phyloP scores from a whole-genome alignment of 805 yeast species.

The Nakazawaea siamensis region DNA sequence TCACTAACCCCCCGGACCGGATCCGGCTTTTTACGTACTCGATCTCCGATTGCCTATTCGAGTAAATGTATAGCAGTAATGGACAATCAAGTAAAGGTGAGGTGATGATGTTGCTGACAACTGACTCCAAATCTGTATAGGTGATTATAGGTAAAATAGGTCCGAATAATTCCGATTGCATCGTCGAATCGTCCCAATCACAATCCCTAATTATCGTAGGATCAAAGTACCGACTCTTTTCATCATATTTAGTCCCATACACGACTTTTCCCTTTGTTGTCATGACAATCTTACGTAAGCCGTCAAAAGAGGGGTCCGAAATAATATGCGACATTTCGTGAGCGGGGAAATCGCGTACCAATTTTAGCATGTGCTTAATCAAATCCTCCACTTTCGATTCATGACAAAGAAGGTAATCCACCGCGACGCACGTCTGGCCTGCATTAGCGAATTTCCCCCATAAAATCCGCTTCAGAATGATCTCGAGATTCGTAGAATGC shows the following conservation, averaged over 20 bases:
- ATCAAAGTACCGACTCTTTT: constrained; percentile 36
- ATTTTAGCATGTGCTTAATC: constrained; percentile 31
- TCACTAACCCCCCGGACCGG: constrained; percentile 64
- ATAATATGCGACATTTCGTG: constrained; percentile 54
- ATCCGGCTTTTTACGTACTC: constrained; percentile 39
- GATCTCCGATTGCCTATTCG: constrained; percentile 38
- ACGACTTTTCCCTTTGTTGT: constrained; percentile 45
- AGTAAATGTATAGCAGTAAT: constrained; percentile 68
- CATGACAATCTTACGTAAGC: constrained; percentile 33
- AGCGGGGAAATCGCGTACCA: constrained; percentile 23
- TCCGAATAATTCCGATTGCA: constrained; percentile 77
- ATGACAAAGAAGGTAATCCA: constrained; percentile 75
- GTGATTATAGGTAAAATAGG: constrained; percentile 74
- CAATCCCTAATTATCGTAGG: constrained; percentile 72
- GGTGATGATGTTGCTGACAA: constrained; percentile 36
- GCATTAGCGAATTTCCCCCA: constrained; percentile 77
- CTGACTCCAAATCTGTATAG: constrained; percentile 36
- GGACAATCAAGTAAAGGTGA: too few relatives aligned
- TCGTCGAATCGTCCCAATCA: constrained; percentile 55
- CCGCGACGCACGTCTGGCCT: constrained; percentile 90
- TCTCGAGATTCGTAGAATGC: constrained; percentile 33
- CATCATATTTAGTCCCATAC: constrained; percentile 26
- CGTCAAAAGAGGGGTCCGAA: constrained; percentile 42
- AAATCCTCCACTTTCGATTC: constrained; percentile 46
- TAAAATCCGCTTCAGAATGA: constrained; percentile 49